phyloP scores from a whole-genome alignment of 2,329 filamentous ascomycete species.

The Aspergillus fumigatus region DNA sequence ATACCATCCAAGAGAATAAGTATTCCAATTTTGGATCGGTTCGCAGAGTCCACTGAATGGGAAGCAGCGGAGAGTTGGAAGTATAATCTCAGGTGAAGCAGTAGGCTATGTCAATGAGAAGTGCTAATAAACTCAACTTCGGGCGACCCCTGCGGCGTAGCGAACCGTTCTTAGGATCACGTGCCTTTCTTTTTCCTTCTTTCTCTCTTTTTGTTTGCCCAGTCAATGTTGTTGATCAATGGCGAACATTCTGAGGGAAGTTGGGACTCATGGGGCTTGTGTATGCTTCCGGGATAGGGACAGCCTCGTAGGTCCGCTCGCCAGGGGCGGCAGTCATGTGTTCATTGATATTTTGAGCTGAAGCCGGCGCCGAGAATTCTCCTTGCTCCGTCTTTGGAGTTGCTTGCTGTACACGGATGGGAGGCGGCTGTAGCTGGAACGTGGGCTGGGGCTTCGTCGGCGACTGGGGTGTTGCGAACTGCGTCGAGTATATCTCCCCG shows the following conservation, averaged over 20 bases:
- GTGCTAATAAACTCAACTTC: neutral
- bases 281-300: slow-evolving; percentile 87
- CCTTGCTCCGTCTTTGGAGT: slow-evolving; percentile 65
- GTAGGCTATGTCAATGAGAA: neutral
- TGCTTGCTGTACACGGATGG: slow-evolving; percentile 69
- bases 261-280: slow-evolving; percentile 45
- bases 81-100: neutral
- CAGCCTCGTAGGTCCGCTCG: slow-evolving; percentile 77
- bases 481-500: slow-evolving; percentile 46
- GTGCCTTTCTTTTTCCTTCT: slow-evolving; percentile 1
- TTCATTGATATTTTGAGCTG: slow-evolving; percentile 50
- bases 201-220: slow-evolving; percentile 2
- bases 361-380: slow-evolving; percentile 53
- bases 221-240: slow-evolving; percentile 9
- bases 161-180: neutral
- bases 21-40: neutral
- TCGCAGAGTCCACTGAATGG: neutral
- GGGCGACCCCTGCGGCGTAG: neutral
- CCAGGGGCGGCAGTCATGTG: slow-evolving; percentile 69
- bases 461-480: slow-evolving; percentile 60
- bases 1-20: neutral
- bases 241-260: slow-evolving; percentile 28
- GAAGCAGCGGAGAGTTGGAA: neutral
- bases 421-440: slow-evolving; percentile 87
- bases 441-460: slow-evolving; percentile 53